phyloP scores from a whole-genome alignment of 352 stramenopile genomes.

The Phytophthora pseudosyringae region DNA sequence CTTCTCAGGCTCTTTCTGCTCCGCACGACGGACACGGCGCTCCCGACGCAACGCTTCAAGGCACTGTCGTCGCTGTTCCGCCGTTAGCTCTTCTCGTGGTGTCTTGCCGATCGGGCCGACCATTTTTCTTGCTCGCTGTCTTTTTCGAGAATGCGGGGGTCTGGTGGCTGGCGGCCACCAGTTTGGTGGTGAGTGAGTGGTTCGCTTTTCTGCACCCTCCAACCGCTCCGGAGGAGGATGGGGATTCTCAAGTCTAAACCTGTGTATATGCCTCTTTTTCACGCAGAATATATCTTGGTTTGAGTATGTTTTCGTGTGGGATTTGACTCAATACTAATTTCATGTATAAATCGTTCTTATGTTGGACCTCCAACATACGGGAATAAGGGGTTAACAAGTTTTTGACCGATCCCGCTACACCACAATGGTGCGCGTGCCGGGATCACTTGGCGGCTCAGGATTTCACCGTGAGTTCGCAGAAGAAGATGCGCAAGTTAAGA shows the following conservation, averaged over 20 bases:
- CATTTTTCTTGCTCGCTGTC: neutral
- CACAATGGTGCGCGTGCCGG: too few species aligned
- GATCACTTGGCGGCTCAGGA: too few species aligned
- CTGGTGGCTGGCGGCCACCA: neutral
- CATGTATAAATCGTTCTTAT: constrained; percentile 2
- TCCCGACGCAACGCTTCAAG: neutral
- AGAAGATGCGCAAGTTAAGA: too few species aligned
- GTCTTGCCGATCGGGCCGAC: neutral
- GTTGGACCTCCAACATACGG: neutral
- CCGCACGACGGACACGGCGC: neutral
- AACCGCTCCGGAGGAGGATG: too few species aligned
- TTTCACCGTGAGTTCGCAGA: too few species aligned
- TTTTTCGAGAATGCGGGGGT: neutral
- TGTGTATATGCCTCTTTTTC: neutral
- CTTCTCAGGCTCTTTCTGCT: neutral
- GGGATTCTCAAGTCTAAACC: neutral
- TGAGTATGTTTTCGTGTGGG: neutral
- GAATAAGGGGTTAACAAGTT: too few species aligned
- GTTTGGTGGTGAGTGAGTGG: too few species aligned
- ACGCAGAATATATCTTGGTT: neutral
- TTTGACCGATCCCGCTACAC: too few species aligned
- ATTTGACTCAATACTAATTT: constrained; percentile 1
- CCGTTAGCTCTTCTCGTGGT: neutral
- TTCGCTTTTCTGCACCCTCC: too few species aligned
- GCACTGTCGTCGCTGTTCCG: too few species aligned